These are phyloP conservation scores for Geotrichum bryndzae DNA, from an alignment of 1,139 yeast species.

Conservation along the genomic window DNA sequence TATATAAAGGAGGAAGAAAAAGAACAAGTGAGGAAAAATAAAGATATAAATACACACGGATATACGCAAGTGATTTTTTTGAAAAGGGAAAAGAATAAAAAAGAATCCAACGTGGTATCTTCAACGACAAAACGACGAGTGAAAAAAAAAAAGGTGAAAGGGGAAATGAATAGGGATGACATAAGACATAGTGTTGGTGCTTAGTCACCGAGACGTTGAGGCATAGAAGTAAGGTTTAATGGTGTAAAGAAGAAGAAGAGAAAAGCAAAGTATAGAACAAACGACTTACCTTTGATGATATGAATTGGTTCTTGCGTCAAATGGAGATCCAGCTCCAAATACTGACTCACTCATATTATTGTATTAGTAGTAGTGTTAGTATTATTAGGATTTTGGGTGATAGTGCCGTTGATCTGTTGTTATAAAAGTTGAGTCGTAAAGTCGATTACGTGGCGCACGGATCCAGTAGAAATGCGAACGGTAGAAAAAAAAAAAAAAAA, in stretches of 20 bases:
- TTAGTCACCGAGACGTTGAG: neutral
- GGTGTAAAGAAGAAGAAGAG: neutral
- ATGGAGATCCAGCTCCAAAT: conserved; percentile 18
- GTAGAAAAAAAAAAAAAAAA: neutral
- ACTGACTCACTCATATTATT: conserved; percentile 13
- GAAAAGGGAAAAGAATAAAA: neutral
- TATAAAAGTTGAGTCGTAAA: neutral
- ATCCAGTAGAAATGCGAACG: neutral
- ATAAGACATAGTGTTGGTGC: neutral
- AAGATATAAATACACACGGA: neutral
- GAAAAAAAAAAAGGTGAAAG: neutral
- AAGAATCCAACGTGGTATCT: conserved; percentile 5
- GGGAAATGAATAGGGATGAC: neutral
- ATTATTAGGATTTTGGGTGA: neutral
- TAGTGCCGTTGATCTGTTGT: neutral
- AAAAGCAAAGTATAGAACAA: neutral
- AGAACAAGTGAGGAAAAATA: neutral
- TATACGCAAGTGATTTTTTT: neutral
- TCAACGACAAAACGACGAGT: neutral
- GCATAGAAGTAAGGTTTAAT: neutral
- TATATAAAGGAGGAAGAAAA: neutral
- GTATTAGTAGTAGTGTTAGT: neutral
- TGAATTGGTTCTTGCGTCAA: conserved; percentile 9
- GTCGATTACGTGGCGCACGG: neutral
- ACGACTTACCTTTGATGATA: conserved; percentile 5